Evolutionary conservation across 768 basidiomycete species (phyloP).

Genomic region (Lactarius psammicola): DNA sequence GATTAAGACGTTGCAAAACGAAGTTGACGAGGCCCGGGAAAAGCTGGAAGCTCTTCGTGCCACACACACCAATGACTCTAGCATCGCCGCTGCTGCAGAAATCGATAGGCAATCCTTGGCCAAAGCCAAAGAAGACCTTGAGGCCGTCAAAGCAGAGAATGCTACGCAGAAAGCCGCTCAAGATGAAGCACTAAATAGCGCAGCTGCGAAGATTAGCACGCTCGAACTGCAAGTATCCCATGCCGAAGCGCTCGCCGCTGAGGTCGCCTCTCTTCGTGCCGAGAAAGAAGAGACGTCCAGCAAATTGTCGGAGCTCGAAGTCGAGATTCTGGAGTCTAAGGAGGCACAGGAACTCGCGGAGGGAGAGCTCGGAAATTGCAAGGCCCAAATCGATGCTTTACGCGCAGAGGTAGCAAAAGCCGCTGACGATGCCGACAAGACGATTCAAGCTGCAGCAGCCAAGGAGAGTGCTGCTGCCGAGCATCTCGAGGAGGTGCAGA

Average conservation of each 20-base stretch:
- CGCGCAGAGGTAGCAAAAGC: slow-evolving; percentile 56
- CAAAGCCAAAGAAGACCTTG: slow-evolving; percentile 62
- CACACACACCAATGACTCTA: slow-evolving; percentile 44
- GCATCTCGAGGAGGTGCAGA: slow-evolving; percentile 42
- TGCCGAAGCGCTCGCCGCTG: slow-evolving; percentile 44
- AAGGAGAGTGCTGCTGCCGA: slow-evolving; percentile 48
- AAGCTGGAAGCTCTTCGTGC: slow-evolving; percentile 51
- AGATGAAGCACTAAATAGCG: slow-evolving; percentile 47
- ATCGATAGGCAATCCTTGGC: slow-evolving; percentile 62
- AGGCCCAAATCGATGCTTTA: slow-evolving; percentile 47
- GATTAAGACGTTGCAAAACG: slow-evolving; percentile 49
- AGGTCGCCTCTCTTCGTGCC: slow-evolving; percentile 51
- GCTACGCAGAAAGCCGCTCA: slow-evolving; percentile 53
- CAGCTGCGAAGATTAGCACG: slow-evolving; percentile 44
- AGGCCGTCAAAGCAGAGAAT: slow-evolving; percentile 51
- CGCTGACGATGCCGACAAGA: slow-evolving; percentile 46
- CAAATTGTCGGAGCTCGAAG: slow-evolving; percentile 77
- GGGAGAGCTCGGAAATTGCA: slow-evolving; percentile 51
- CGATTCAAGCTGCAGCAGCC: slow-evolving; percentile 45
- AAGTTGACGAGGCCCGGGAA: slow-evolving; percentile 50
- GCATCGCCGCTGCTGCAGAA: slow-evolving; percentile 50
- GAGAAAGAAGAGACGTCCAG: slow-evolving; percentile 70
- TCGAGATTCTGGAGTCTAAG: slow-evolving; percentile 75
- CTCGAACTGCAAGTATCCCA: slow-evolving; percentile 48
- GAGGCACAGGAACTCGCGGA: slow-evolving; percentile 65